Percentiles rank a stretch among this genome's conserved stretches.
phyloP scores from a whole-genome alignment of 345 rosid species.

The Gossypium mustelinum region DNA sequence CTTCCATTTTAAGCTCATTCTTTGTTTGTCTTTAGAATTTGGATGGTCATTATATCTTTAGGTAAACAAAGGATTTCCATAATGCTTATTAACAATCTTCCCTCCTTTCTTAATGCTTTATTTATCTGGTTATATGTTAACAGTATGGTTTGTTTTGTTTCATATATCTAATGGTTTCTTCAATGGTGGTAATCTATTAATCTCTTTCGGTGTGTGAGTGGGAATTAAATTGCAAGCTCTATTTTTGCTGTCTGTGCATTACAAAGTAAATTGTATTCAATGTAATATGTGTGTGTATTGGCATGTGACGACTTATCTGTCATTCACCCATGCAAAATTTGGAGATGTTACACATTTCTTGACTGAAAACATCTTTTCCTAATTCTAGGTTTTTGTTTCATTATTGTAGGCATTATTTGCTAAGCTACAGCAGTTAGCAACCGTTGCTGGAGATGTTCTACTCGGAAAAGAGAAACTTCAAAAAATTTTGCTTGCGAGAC shows the following conservation, averaged over 20 bases:
- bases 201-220: not conserved
- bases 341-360: not conserved
- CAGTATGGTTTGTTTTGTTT: not conserved
- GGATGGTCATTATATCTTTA: not conserved
- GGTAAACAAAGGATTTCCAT: not conserved
- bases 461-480: conserved; percentile 89
- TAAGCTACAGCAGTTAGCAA: conserved; percentile 90
- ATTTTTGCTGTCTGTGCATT: too few species aligned
- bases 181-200: not conserved
- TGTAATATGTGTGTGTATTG: too few species aligned
- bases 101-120: not conserved
- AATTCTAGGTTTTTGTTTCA: conserved; percentile 3
- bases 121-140: not conserved
- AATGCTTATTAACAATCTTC: not conserved
- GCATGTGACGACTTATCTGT: too few species aligned
- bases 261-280: too few species aligned
- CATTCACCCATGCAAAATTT: not conserved
- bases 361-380: conserved; percentile 2
- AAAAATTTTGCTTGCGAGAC: conserved; percentile 83
- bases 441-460: conserved; percentile 90
- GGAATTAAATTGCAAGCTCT: not conserved
- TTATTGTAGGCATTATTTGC: conserved; percentile 82
- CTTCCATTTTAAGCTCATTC: conserved; percentile 7
- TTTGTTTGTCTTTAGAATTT: not conserved
- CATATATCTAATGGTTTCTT: not conserved